A percentile compares a stretch with the other conserved stretches of the same genome.
phyloP scores from a whole-genome alignment of 2,329 filamentous ascomycete species.

The Aureobasidium zeae region DNA sequence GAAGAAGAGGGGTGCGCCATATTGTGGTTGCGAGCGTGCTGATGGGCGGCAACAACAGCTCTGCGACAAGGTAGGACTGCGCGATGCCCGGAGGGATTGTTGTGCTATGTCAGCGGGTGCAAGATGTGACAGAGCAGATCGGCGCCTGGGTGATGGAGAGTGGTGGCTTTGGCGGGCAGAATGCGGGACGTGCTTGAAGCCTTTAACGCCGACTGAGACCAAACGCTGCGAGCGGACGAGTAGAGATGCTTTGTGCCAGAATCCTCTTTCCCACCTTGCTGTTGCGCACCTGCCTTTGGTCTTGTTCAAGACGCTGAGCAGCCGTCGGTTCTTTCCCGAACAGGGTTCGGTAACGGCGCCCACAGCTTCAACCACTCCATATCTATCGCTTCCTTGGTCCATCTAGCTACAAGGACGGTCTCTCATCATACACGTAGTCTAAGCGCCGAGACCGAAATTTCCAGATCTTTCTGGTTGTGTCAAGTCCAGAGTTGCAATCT shows the following conservation, averaged over 20 bases:
- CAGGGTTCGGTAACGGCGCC: too few relatives aligned
- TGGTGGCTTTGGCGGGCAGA: conserved; percentile 6
- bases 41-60: conserved; percentile 16
- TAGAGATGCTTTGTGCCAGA: not conserved
- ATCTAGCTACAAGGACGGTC: too few relatives aligned
- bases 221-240: conserved; percentile 8
- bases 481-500: too few relatives aligned
- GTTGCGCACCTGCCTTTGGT: too few relatives aligned
- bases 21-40: conserved; percentile 18
- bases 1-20: conserved; percentile 23
- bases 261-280: too few relatives aligned
- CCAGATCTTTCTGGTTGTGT: too few relatives aligned
- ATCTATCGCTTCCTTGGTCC: too few relatives aligned
- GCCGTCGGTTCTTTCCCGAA: too few relatives aligned
- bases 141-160: conserved; percentile 1
- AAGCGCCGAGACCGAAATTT: too few relatives aligned
- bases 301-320: too few relatives aligned
- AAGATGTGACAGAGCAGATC: not conserved
- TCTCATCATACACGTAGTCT: too few relatives aligned
- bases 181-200: conserved; percentile 2
- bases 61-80: not conserved
- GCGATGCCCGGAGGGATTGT: not conserved
- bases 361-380: too few relatives aligned
- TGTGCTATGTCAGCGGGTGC: conserved; percentile 9
- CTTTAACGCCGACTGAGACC: not conserved